Evolutionary conservation across 1,284 basidiomycete species (phyloP).

Genomic region (Tremellales sp.): DNA sequence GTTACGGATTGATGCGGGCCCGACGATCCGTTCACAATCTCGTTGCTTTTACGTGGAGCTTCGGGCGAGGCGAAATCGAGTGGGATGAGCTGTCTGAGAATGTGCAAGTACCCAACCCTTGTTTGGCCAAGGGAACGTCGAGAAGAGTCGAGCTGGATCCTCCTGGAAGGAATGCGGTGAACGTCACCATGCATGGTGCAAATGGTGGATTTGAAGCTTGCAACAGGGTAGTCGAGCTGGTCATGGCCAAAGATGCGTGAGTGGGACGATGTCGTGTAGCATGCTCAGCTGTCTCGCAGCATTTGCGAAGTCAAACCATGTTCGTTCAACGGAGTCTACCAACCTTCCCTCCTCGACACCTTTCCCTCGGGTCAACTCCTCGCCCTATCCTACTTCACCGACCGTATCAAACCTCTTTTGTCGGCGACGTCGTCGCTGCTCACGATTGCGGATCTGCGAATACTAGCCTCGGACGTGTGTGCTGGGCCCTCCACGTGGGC

Average conservation of each 20-base stretch:
- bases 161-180: constrained; percentile 54
- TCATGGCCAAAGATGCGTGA: constrained; percentile 93
- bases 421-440: constrained; percentile 50
- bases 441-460: constrained; percentile 61
- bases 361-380: constrained; percentile 77
- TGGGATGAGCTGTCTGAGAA: constrained; percentile 49
- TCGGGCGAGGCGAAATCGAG: constrained; percentile 47
- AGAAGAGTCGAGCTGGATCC: constrained; percentile 68
- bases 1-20: constrained; percentile 92
- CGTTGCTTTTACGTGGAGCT: constrained; percentile 76
- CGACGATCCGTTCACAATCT: constrained; percentile 80
- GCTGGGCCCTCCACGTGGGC: constrained; percentile 62
- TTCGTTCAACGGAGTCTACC: constrained; percentile 96
- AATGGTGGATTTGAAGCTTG: constrained; percentile 84
- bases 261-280: constrained; percentile 42
- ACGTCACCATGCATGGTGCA: constrained; percentile 76
- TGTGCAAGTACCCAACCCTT: constrained; percentile 65
- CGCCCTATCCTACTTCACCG: constrained; percentile 94
- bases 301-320: constrained; percentile 87
- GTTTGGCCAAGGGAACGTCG: constrained; percentile 65
- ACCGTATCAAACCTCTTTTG: constrained; percentile 80
- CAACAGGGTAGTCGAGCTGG: constrained; percentile 76
- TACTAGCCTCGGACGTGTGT: constrained; percentile 69
- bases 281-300: constrained; percentile 47
- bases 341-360: constrained; percentile 86